Base-by-base conservation (phyloP, 129 eudicot genomes). In the Artemisia annua region DNA sequence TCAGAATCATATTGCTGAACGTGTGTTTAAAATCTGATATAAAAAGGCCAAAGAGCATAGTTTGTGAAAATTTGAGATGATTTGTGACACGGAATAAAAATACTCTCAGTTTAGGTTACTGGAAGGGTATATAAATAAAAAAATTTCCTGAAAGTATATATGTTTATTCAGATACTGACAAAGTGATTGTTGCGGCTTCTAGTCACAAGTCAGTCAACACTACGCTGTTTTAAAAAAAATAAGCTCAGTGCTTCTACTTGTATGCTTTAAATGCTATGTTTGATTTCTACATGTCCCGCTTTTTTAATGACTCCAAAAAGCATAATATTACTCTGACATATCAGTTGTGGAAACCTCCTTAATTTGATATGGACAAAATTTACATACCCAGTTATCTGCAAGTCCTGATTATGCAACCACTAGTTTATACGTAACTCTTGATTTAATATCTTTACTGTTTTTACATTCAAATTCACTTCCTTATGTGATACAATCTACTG, bases 391-490 rank as follows among this genome's bases (percentile, higher is more conserved):
- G 57, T 12, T 52, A 52, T 12, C 57, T 52, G 57, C 57, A 52
- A 52, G 14, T 52, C 57, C 57, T 4, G 18, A 52, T 4, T 15
- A 1, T 8, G 17, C 17, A 13, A 52, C 18, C 18, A 56, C 54
- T 12, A 43, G 9, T 5, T 15, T 59, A 24, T n/a, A n/a, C n/a
- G n/a, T n/a, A 57, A 44, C 44, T 39, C 44, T 5, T 59, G 59
- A 6, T 72, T 72, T 5, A n/a, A 48, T 72, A 18, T 72, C 50
- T 1, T 15, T 54, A 12, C n/a, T 72, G 32, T 49, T 12, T 48
- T 2, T 3, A 3, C 5, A 3, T 58, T 32, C 24, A 8, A 14
- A n/a, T n/a, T 61, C 30, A 26, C 77, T 50, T 52, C 19, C 17
- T 28, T 74, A 1, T 51, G 22, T 26, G 28, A 55, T 54, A 26